phyloP scores from a whole-genome alignment of 2,329 filamentous ascomycete species.

The Ascomycota sp. region DNA sequence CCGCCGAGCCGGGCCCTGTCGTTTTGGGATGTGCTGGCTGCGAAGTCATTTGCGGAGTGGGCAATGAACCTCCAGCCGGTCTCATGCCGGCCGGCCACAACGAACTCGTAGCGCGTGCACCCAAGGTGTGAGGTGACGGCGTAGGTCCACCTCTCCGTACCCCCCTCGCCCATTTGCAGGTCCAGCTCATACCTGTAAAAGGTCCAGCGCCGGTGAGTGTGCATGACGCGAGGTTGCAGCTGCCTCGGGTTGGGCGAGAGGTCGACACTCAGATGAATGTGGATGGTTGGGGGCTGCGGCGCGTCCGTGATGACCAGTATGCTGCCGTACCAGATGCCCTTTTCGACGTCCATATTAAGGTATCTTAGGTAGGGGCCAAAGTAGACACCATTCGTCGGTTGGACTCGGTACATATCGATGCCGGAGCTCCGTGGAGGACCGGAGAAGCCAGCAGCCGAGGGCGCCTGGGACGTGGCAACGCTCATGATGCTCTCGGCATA shows the following conservation, averaged over 20 bases:
- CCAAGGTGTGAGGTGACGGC: conserved; percentile 91
- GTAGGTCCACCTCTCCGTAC: conserved; percentile 81
- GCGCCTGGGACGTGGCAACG: conserved; percentile 49
- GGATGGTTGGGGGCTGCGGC: conserved; percentile 82
- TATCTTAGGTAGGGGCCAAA: conserved; percentile 93
- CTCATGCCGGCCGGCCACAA: conserved; percentile 76
- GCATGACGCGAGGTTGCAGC: conserved; percentile 59
- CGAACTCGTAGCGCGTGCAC: conserved; percentile 93
- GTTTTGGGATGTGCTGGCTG: conserved; percentile 62
- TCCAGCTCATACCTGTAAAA: conserved; percentile 93
- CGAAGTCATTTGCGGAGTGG: conserved; percentile 91
- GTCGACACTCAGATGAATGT: conserved; percentile 76
- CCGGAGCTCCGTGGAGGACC: conserved; percentile 75
- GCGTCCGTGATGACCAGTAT: conserved; percentile 84
- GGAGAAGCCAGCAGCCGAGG: conserved; percentile 60
- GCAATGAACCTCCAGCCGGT: conserved; percentile 89
- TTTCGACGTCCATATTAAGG: conserved; percentile 89
- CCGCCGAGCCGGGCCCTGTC: conserved; percentile 74
- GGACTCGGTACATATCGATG: conserved; percentile 82
- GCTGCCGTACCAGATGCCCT: conserved; percentile 75
- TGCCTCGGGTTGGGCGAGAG: conserved; percentile 83
- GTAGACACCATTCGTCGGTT: conserved; percentile 88
- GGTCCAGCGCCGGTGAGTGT: conserved; percentile 76
- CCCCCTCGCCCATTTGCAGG: conserved; percentile 64
- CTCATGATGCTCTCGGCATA: conserved; percentile 76